Conservation (phyloP, 768 basidiomycete species). For the Strobilomyces echinocephalus region DNA sequence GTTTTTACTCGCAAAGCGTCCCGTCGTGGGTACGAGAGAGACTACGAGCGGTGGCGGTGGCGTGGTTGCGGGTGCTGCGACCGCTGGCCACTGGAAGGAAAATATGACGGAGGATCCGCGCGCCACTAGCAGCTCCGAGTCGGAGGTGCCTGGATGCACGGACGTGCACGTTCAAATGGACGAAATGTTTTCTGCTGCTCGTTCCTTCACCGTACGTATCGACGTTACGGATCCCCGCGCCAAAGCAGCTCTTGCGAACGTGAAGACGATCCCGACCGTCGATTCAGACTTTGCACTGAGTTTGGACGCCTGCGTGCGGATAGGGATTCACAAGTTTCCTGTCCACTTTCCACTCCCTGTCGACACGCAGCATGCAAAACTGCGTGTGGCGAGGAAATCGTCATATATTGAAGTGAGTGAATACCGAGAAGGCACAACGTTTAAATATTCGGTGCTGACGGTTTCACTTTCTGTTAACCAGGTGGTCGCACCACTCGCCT, state of each 20-base stretch:
- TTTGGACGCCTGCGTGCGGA: constrained; percentile 5
- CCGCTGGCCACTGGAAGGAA: constrained; percentile 4
- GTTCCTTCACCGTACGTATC: constrained; percentile 15
- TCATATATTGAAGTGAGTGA: constrained; percentile 38
- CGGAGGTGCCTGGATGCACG: not conserved
- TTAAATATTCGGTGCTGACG: not conserved
- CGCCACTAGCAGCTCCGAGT: not conserved
- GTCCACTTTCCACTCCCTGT: constrained; percentile 45
- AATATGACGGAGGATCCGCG: not conserved
- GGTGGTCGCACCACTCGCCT: constrained; percentile 19
- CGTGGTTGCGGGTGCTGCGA: not conserved
- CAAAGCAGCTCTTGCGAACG: constrained; percentile 9
- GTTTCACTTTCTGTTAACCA: not conserved
- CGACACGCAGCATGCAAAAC: constrained; percentile 31
- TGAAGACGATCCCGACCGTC: constrained; percentile 5
- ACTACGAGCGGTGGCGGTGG: not conserved
- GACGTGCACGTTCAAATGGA: constrained; percentile 16
- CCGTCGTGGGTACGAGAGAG: constrained; percentile 3
- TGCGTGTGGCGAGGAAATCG: constrained; percentile 49
- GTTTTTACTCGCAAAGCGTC: constrained; percentile 17
- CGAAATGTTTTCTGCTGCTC: not conserved
- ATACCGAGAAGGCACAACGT: not conserved
- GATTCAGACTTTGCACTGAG: not conserved
- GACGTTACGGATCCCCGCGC: constrained; percentile 19
- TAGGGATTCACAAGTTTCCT: constrained; percentile 14